Base-by-base conservation (phyloP, 208 protist species). In the Vickermania ingenoplastis region DNA sequence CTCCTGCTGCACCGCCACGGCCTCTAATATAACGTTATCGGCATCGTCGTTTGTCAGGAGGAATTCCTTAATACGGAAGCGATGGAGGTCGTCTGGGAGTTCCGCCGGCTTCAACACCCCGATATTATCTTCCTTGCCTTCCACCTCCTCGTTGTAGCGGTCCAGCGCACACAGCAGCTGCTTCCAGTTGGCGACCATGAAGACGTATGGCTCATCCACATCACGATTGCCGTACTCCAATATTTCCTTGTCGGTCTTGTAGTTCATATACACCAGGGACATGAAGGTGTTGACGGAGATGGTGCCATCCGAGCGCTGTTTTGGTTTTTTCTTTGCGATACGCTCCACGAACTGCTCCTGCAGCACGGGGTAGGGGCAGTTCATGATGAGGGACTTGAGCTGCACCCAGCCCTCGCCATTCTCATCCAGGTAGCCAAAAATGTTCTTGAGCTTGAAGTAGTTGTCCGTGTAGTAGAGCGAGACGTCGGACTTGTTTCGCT, bases 321-420 rank as follows among this genome's bases (percentile, higher is more conserved):
- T 62, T 0, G 79, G 79, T 48, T 81, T 63, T 63, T 77, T 79
- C 27, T 62, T 50, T 26, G 81, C 79, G 60, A 92, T 85, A 31
- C 77, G 69, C 70, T 92, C 81, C n/a, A 88, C 78, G 22, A 92
- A 75, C 70, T 89, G 85, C 69, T 92, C 85, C 64, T 89, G 85
- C 41, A 92, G 64, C 3, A 87, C 75, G 0, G 85, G 85, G 67
- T 75, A 89, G 1, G 79, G 79, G 31, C 72, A 80, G 65, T 86
- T 87, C 1, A 87, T 57, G 26, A 87, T 78, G 36, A 92, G 73
- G 14, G 74, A 77, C 58, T 86, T 82, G 50, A 92, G 66, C 26
- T 59, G 68, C 55, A 89, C 85, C 81, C 81, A 89, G n/a, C 81
- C 81, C 3, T 67, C 75, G 28, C 78, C 85, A 61, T 87, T 72